Evolutionary conservation across 441 rosid species (phyloP).

Genomic region (Rhodomyrtus psidioides): DNA sequence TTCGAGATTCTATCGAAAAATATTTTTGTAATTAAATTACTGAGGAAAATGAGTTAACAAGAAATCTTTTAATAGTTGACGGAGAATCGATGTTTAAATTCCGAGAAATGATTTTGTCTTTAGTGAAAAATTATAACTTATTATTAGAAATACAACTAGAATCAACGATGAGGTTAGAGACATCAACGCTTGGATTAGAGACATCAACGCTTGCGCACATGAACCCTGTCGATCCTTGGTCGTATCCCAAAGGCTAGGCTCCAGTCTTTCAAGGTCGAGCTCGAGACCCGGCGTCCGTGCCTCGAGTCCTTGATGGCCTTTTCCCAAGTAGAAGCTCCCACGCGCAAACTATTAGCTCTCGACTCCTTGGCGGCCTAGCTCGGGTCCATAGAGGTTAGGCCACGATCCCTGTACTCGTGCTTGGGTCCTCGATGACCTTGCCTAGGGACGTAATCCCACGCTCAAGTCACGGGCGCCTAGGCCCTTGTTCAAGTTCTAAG

Average conservation of each 20-base stretch:
- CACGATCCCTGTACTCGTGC: not conserved
- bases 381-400: not conserved
- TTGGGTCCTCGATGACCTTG: not conserved
- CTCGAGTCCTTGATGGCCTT: not conserved
- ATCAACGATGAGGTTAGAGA: not conserved
- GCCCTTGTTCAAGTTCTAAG: not conserved
- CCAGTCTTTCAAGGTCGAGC: not conserved
- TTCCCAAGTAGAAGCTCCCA: not conserved
- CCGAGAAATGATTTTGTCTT: not conserved
- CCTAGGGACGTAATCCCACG: not conserved
- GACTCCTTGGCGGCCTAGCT: not conserved
- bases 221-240: not conserved
- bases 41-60: not conserved
- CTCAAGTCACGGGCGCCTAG: not conserved
- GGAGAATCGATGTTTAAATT: not conserved
- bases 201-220: not conserved
- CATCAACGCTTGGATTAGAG: not conserved
- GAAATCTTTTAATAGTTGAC: not conserved
- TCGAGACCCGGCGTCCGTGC: not conserved
- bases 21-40: not conserved
- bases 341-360: accelerated
- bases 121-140: not conserved
- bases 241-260: not conserved
- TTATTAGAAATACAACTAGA: not conserved
- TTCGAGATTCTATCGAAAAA: accelerated